Percentiles rank a stretch among this genome's conserved stretches.
Conservation (phyloP, 257 asterid species). For the Euphrasia confusa region DNA sequence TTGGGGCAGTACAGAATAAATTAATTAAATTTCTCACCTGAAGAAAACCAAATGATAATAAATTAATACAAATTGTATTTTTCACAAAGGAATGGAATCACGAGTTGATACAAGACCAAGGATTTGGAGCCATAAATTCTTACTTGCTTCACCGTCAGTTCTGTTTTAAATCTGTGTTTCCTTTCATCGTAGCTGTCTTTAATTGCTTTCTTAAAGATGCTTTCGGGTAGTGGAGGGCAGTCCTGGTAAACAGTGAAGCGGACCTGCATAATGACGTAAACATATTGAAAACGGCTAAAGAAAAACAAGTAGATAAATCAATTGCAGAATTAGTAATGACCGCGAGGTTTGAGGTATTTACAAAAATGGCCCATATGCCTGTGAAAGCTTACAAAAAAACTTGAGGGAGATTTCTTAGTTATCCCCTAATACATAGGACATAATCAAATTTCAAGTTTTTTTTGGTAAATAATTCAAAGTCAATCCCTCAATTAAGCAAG, state of each 20-base stretch:
- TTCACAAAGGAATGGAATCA: conserved; percentile 6
- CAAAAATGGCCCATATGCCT: no score
- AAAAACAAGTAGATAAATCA: conserved; percentile 4
- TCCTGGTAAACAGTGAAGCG: conserved; percentile 54
- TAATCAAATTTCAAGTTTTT: no score
- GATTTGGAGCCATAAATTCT: conserved; percentile 16
- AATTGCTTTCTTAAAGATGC: conserved; percentile 67
- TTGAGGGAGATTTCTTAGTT: no score
- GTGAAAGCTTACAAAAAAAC: no score
- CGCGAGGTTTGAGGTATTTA: no score
- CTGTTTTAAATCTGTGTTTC: conserved; percentile 66
- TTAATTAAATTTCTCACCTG: conserved; percentile 51
- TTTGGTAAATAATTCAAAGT: background rate
- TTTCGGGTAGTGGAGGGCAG: conserved; percentile 78
- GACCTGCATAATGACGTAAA: conserved; percentile 39
- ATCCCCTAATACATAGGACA: no score
- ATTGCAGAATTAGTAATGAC: background rate
- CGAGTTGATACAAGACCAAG: background rate
- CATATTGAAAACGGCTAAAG: no score
- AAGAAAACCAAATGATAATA: conserved; percentile 1
- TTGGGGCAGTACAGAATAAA: conserved; percentile 51
- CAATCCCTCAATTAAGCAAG: no score
- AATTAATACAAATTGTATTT: conserved; percentile 10
- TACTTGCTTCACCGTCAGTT: conserved; percentile 64
- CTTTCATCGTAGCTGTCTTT: conserved; percentile 66